phyloP scores from a whole-genome alignment of 2,329 filamentous ascomycete genomes.

The Penicillium expansum region DNA sequence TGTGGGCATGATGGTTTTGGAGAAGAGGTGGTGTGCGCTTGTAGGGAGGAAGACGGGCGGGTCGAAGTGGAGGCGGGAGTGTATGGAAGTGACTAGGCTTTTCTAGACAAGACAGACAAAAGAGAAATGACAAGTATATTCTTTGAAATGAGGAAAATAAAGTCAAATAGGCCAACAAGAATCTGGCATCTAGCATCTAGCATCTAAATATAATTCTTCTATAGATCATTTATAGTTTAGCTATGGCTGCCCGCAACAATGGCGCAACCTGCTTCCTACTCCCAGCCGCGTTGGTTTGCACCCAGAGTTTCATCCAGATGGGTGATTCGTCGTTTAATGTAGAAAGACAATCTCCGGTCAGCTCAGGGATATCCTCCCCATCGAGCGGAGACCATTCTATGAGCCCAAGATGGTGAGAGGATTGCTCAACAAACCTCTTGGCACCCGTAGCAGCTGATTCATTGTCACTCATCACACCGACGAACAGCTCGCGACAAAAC shows the following conservation, averaged over 20 bases:
- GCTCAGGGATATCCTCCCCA: conserved; percentile 22
- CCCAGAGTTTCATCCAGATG: conserved; percentile 52
- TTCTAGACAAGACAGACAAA: no score
- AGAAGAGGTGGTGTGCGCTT: no score
- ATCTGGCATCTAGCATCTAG: not conserved
- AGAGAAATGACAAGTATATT: no score
- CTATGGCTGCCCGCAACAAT: conserved; percentile 51
- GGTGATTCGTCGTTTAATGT: conserved; percentile 20
- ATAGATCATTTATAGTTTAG: conserved; percentile 16
- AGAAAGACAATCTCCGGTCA: conserved; percentile 17
- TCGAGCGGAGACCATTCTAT: conserved; percentile 31
- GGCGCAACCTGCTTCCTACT: conserved; percentile 65
- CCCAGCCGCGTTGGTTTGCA: conserved; percentile 55
- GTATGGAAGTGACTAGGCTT: no score
- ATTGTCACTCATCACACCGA: conserved; percentile 44
- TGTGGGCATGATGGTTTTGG: no score
- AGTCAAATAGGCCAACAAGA: not conserved
- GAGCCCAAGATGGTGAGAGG: conserved; percentile 45
- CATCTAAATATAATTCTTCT: not conserved
- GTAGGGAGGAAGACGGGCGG: no score
- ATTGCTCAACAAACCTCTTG: conserved; percentile 44
- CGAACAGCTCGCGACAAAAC: conserved; percentile 55
- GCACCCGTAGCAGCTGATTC: conserved; percentile 41
- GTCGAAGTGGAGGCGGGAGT: no score
- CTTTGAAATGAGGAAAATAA: no score